Base-by-base conservation (phyloP, 1,284 basidiomycete species). In the Ustilago trichophora region DNA sequence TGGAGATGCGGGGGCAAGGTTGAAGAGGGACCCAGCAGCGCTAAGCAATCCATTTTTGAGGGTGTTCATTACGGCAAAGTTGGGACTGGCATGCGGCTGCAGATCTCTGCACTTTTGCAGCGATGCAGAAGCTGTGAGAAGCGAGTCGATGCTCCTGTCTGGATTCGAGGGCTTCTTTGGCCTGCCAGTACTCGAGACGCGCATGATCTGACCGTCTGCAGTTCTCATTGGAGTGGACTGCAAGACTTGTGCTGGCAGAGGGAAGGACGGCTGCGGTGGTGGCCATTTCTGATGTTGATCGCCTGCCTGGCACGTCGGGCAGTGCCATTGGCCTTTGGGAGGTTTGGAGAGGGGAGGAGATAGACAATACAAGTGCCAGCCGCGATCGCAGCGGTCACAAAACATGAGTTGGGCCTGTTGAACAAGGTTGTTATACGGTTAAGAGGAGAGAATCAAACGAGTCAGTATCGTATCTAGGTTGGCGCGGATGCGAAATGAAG, bases 371-470 rank as follows among this genome's bases (percentile, higher is more conserved):
- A 89, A 88, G 82, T 98, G 95, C 91, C 91, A 97, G 86, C 91
- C 93, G 85, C 93, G 86, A 84, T 98, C 95, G 81, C 95, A 98
- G 45, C 85, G 87, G 84, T 98, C 95, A 82, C 95, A 98, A 74
- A 98, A 91, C 65, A 98, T 83, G 74, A 98, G 89, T 54, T 87
- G 86, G 52, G 86, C 88, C 92, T 95, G 81, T 35, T 46, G 48
- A 54, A 18, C 12, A 24, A n/a, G n/a, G n/a, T n/a, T n/a, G n/a
- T n/a, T n/a, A n/a, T n/a, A n/a, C n/a, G n/a, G 21, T 29, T 12
- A 35, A 16, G 19, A 25, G 27, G 27, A 13, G 31, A 16, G 16
- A 19, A 27, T 33, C 37, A 32, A 36, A n/a, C 18, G 24, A 29
- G 27, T 13, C 12, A 43, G 32, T 10, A 41, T 49, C 41, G 50